phyloP scores from a whole-genome alignment of 768 basidiomycete genomes.

The Ephemerocybe angulata region DNA sequence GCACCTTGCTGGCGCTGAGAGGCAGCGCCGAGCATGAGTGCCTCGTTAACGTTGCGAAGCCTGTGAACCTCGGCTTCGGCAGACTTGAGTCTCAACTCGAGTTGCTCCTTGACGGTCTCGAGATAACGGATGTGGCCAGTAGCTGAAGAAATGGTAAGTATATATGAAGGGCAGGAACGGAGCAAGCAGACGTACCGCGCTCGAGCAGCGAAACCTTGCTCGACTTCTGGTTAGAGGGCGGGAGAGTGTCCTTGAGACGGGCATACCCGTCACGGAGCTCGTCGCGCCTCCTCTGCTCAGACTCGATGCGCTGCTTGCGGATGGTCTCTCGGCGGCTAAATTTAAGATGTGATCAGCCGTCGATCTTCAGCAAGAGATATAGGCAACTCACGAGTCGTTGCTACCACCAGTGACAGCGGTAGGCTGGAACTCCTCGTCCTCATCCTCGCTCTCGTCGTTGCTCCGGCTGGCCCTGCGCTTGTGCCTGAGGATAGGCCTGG shows the following conservation, averaged over 20 bases:
- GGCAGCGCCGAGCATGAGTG: slow-evolving; percentile 81
- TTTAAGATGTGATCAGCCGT: slow-evolving; percentile 2
- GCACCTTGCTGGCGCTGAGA: slow-evolving; percentile 58
- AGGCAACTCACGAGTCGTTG: slow-evolving; percentile 38
- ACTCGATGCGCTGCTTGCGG: slow-evolving; percentile 90
- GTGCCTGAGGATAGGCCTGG: slow-evolving; percentile 50
- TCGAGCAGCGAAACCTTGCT: slow-evolving; percentile 91
- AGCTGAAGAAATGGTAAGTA: slow-evolving; percentile 44
- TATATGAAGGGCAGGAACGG: slow-evolving; percentile 7
- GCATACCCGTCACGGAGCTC: slow-evolving; percentile 92
- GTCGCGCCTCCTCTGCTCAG: slow-evolving; percentile 87
- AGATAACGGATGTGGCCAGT: slow-evolving; percentile 85
- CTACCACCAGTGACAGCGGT: slow-evolving; percentile 48
- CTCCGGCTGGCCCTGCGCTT: slow-evolving; percentile 44
- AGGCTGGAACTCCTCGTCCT: slow-evolving; percentile 71
- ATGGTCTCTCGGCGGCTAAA: slow-evolving; percentile 80
- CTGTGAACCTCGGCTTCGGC: slow-evolving; percentile 79
- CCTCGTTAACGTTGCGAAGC: slow-evolving; percentile 84
- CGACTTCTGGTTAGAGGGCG: slow-evolving; percentile 86
- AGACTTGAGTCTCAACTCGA: slow-evolving; percentile 72
- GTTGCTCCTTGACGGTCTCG: slow-evolving; percentile 71
- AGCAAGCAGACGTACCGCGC: slow-evolving; percentile 49
- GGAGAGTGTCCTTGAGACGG: slow-evolving; percentile 86
- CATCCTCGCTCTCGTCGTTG: slow-evolving; percentile 68
- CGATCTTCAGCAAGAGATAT: not conserved